Conservation (phyloP, 495 filamentous ascomycete species). For the Daldinia decipiens region DNA sequence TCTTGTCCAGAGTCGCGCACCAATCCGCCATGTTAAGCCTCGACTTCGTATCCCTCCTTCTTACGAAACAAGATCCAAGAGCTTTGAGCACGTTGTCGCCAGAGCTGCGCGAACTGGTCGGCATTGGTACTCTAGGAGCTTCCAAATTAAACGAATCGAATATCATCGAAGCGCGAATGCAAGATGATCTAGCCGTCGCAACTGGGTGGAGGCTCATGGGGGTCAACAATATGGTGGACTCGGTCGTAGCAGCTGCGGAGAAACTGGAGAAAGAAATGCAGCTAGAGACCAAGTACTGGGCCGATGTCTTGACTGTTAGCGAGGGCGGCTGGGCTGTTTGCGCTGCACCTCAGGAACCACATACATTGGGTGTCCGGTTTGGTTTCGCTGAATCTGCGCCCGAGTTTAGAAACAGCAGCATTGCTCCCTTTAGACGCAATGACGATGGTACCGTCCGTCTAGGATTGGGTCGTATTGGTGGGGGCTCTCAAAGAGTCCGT, state of each 20-base stretch:
- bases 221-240: slow-evolving; percentile 77
- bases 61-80: slow-evolving; percentile 78
- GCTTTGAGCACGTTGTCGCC: slow-evolving; percentile 75
- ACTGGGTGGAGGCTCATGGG: slow-evolving; percentile 84
- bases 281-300: slow-evolving; percentile 88
- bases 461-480: slow-evolving; percentile 70
- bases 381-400: slow-evolving; percentile 86
- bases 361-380: slow-evolving; percentile 84
- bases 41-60: slow-evolving; percentile 84
- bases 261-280: slow-evolving; percentile 78
- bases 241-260: slow-evolving; percentile 74
- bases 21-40: slow-evolving; percentile 74
- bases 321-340: slow-evolving; percentile 86
- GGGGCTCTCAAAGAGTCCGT: slow-evolving; percentile 69
- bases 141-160: slow-evolving; percentile 72
- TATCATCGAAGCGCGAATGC: slow-evolving; percentile 60
- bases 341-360: slow-evolving; percentile 73
- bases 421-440: slow-evolving; percentile 78
- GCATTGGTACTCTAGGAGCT: slow-evolving; percentile 78
- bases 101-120: slow-evolving; percentile 72
- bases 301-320: slow-evolving; percentile 80
- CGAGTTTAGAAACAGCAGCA: slow-evolving; percentile 78
- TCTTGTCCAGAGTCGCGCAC: slow-evolving; percentile 59
- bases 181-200: slow-evolving; percentile 67
- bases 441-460: slow-evolving; percentile 79